phyloP scores from a whole-genome alignment of 1,284 basidiomycete genomes.

The Schizopora paradoxa region DNA sequence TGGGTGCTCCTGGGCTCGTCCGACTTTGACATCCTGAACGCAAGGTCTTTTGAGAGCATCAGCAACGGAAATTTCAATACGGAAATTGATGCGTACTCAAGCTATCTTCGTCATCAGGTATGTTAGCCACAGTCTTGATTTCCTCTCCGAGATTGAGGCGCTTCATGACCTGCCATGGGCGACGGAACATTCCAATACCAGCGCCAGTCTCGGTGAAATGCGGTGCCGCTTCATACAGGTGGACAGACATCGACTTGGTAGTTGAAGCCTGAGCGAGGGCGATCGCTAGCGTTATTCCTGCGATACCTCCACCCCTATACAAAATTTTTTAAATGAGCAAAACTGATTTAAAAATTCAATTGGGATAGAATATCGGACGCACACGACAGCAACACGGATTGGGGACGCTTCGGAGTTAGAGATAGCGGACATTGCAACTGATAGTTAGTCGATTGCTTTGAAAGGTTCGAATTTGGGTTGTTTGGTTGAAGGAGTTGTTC shows the following conservation, averaged over 20 bases:
- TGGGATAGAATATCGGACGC: not conserved
- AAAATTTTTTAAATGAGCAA: not conserved
- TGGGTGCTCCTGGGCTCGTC: constrained; percentile 29
- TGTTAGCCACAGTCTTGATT: constrained; percentile 13
- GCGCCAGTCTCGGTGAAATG: constrained; percentile 38
- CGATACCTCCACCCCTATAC: constrained; percentile 35
- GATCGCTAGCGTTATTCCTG: constrained; percentile 32
- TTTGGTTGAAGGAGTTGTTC: too few relatives aligned
- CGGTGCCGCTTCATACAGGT: constrained; percentile 36
- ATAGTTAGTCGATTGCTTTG: too few relatives aligned
- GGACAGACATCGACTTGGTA: constrained; percentile 32
- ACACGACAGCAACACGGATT: constrained; percentile 14
- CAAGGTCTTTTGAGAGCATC: constrained; percentile 20
- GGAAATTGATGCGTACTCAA: not conserved
- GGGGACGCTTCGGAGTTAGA: too few relatives aligned
- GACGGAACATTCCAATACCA: constrained; percentile 30
- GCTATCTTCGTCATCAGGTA: constrained; percentile 7
- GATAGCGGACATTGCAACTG: too few relatives aligned
- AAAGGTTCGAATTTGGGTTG: too few relatives aligned
- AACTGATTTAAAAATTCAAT: not conserved
- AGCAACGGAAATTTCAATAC: too few relatives aligned
- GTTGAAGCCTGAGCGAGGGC: constrained; percentile 29
- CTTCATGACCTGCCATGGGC: constrained; percentile 22
- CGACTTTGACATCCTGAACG: constrained; percentile 30
- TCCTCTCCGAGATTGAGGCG: constrained; percentile 23